Evolutionary conservation across 2,329 filamentous ascomycete species (phyloP), one percentile per base, ranked within the genome.

Genomic region (Fusarium udum): DNA sequence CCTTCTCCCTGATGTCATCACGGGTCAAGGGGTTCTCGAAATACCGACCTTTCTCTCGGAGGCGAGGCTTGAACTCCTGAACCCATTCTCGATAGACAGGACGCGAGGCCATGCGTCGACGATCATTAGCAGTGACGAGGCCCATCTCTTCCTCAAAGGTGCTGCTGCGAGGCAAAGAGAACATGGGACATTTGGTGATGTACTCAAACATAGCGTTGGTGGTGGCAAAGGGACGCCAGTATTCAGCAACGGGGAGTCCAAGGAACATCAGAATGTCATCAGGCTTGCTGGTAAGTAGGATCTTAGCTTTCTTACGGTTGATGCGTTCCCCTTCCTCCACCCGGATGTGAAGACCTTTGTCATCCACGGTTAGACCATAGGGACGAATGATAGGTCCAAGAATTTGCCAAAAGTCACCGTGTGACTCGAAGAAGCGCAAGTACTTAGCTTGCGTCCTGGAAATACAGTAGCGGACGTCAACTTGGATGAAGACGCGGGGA

Each of bases 361-460:
- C 88, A 72, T 90, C 91, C 31, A 90, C 83, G 0, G 89, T 92
- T 13, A 96, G 86, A 4, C 93, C 93, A 40, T 90, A 87, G 0
- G 87, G 87, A 1, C 91, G 87, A 69, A 93, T 89, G 14, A 86
- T 88, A 24, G 87, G 85, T 10, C 92, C 92, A 0, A 95, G 78
- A 14, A 90, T 79, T 67, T 89, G 92, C 86, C 91, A 91, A 1
- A 90, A 64, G 74, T 95, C 93, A n/a, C 92, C 92, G 75, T 95
- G 93, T 1, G 89, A 87, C 43, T 92, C 86, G 73, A 89, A 89
- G 82, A 95, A 94, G 7, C 89, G 80, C 42, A 86, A 85, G 92
- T 93, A 95, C 36, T 85, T 83, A 70, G 88, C 58, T 26, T 57
- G 85, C 60, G 80, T 75, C 82, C 78, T 1, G 82, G 71, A 4